Base-by-base conservation (phyloP, 2,329 filamentous ascomycete genomes). In the Kalmusia sp. region DNA sequence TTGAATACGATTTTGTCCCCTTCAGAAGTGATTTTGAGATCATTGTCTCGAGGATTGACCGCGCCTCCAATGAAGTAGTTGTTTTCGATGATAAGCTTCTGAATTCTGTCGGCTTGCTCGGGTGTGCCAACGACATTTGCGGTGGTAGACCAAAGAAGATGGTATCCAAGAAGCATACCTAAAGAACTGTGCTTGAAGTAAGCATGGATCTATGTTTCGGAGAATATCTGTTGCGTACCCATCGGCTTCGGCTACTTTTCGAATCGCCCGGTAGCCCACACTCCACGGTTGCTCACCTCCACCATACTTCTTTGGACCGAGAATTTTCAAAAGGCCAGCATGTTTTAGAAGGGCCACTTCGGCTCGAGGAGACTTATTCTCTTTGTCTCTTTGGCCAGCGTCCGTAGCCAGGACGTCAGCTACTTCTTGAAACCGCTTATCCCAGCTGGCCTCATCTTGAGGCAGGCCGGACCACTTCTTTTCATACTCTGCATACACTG, bases 21-120 rank as follows among this genome's bases (percentile, higher is more conserved):
- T 1, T 84, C 77, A 1, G 77, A 69, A 0, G 77, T 83, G 55
- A 87, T 85, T 25, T 78, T 81, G 7, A 87, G 70, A 59, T 88
- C 85, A 33, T 75, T 84, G 64, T 89, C 85, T 3, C 86, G 81
- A 0, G 85, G 86, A 58, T 89, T 89, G 17, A 89, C 86, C 0
- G 87, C 71, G 21, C 83, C 86, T 6, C 86, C 85, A 12, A 89
- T 79, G 56, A 87, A 88, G 70, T 84, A 86, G 67, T 89, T 88
- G 72, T 87, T 87, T 15, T 77, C 70, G 54, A 86, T 80, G 62
- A 89, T 85, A 45, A 81, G 71, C 55, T 85, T 76, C 52, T 87
- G 80, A 1, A 79, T 70, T 15, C 80, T 80, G 12, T 87, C 84
- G 15, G 80, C 80, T 67, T 89, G 87, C 58, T 86, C 82, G 0